These are phyloP conservation scores for Rhodamnia argentea DNA, from an alignment of 345 rosid genomes.

Conservation along the genomic window DNA sequence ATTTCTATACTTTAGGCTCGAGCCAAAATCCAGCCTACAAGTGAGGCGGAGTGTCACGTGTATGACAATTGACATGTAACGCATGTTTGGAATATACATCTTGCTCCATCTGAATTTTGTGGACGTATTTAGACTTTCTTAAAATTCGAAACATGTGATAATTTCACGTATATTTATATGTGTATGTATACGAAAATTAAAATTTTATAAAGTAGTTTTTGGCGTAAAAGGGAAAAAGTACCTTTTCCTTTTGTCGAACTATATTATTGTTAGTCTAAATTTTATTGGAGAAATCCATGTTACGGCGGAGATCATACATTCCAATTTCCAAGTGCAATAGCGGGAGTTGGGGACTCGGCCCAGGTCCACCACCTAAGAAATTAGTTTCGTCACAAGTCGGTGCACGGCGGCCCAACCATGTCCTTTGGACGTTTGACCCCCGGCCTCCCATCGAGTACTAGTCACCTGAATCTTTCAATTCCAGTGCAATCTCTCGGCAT, in stretches of 20 bases:
- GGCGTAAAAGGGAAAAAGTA: neutral
- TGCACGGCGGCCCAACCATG: neutral
- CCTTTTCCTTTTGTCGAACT: neutral
- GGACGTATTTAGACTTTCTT: neutral
- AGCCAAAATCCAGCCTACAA: neutral
- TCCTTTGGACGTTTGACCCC: neutral
- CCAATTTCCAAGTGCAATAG: neutral
- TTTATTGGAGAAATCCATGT: neutral
- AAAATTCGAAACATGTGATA: neutral
- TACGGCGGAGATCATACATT: neutral
- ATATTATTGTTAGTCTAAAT: neutral
- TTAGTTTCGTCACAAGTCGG: neutral
- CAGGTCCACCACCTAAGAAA: neutral
- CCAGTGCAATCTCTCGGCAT: neutral
- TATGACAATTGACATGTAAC: neutral
- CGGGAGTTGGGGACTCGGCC: neutral
- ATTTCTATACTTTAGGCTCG: neutral
- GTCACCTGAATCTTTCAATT: neutral
- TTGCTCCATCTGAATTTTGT: neutral
- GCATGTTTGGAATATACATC: neutral
- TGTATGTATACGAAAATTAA: neutral
- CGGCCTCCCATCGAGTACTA: neutral
- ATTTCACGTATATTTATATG: no score
- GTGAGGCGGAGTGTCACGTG: neutral
- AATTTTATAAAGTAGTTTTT: neutral